Conservation (phyloP, 768 basidiomycete species). For the Suillus discolor region DNA sequence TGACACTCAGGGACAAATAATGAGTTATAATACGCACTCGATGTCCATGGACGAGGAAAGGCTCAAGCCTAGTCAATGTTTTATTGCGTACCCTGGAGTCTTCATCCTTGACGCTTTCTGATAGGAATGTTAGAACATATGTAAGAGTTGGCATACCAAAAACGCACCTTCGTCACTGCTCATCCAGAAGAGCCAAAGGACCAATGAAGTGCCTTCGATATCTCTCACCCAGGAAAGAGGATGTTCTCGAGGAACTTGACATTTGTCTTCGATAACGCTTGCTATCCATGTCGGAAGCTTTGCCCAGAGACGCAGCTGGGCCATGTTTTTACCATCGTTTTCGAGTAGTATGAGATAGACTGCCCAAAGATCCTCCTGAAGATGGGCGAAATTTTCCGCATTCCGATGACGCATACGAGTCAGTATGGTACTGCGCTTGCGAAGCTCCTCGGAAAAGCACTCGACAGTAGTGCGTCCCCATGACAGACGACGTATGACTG, state of each 20-base stretch:
- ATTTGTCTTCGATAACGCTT: slow-evolving; percentile 16
- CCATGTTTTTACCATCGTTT: slow-evolving; percentile 49
- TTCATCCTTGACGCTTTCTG: slow-evolving; percentile 39
- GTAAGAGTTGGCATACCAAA: slow-evolving; percentile 5
- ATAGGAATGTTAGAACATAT: slow-evolving; percentile 17
- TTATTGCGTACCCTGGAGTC: slow-evolving; percentile 24
- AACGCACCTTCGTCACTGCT: slow-evolving; percentile 39
- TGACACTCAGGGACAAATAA: background rate
- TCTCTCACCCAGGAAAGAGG: slow-evolving; percentile 26
- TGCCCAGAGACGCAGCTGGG: slow-evolving; percentile 47
- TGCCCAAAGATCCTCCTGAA: slow-evolving; percentile 52
- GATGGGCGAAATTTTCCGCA: slow-evolving; percentile 15
- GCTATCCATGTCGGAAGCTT: slow-evolving; percentile 31
- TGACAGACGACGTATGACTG: slow-evolving; percentile 41
- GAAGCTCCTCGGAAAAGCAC: slow-evolving; percentile 46
- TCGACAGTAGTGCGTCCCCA: slow-evolving; percentile 38
- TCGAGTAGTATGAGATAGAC: slow-evolving; percentile 57
- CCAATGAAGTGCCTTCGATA: slow-evolving; percentile 39
- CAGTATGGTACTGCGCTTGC: slow-evolving; percentile 43
- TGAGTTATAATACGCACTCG: slow-evolving; percentile 30
- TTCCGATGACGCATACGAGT: slow-evolving; percentile 40
- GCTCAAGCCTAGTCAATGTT: slow-evolving; percentile 37
- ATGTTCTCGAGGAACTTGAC: slow-evolving; percentile 21
- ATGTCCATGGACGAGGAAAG: slow-evolving; percentile 44
- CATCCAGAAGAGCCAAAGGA: slow-evolving; percentile 53